Evolutionary conservation across 2,329 filamentous ascomycete species (phyloP), one percentile per base, ranked within the genome.

Genomic region (Cercospora sojina): DNA sequence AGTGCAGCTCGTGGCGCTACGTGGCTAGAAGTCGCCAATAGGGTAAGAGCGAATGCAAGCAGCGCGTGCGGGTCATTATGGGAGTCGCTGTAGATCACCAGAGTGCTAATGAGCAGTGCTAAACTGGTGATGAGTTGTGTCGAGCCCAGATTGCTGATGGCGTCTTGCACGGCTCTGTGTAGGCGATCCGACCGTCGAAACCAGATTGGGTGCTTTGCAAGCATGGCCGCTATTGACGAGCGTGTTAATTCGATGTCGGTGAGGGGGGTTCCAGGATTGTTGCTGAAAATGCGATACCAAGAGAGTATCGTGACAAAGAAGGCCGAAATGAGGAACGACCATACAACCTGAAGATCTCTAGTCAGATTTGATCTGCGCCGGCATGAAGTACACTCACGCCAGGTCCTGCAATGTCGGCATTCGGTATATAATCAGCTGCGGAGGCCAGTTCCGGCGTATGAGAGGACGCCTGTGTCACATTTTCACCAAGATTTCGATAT

Each of bases 371-470:
- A 20, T 58, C n/a, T 58, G 29, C 29, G 29, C 2, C 5, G 16
- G 5, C 55, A n/a, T 25, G 47, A 51, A 53, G 23, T 38, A 3
- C n/a, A 58, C 55, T 58, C 55, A 58, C 55, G 29, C 55, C 55
- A 16, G 55, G 55, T 20, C 55, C 55, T 35, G 55, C 55, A 58
- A 58, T 38, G 20, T 58, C 55, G 29, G 55, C 55, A 38, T 58
- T 58, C 6, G 55, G 29, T 13, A 23, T 25, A 35, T 29, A 58
- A 9, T 18, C 31, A 16, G 27, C 27, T 20, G 55, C 18, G 16
- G 27, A 5, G 29, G 29, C 27, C 27, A 5, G 27, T 3, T 27
- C 47, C 10, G 47, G 13, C 20, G 47, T 1, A n/a, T 16, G n/a
- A 12, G 23, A 53, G 47, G 47, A 53, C 10, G 13, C 12, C 3